Conservation (phyloP, 352 stramenopile species). For the Thalassiosira mediterranea region DNA sequence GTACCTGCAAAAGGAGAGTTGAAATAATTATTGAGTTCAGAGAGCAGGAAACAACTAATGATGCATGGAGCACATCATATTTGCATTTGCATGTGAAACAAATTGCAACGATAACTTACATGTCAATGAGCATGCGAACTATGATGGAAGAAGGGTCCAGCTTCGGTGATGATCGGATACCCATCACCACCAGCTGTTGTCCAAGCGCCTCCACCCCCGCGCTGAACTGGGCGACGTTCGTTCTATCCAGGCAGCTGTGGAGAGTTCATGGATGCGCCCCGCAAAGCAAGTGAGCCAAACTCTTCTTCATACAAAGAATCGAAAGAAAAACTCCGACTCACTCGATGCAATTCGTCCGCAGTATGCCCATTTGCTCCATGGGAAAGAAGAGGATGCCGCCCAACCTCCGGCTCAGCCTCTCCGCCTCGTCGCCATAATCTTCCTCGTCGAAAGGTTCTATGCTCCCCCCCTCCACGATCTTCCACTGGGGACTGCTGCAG, state of each 20-base stretch:
- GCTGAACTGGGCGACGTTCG: slow-evolving; percentile 92
- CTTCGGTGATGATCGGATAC: slow-evolving; percentile 88
- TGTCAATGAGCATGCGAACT: slow-evolving; percentile 95
- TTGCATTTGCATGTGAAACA: not conserved
- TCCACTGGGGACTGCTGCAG: slow-evolving; percentile 87
- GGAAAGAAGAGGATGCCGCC: slow-evolving; percentile 87
- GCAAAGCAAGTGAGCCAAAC: too few species aligned
- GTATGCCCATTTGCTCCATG: slow-evolving; percentile 94
- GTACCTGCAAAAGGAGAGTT: slow-evolving; percentile 78
- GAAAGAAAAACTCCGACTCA: too few species aligned
- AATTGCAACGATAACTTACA: slow-evolving; percentile 61
- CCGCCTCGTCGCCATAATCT: slow-evolving; percentile 59
- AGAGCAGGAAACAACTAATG: too few species aligned
- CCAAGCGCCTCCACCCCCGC: slow-evolving; percentile 90
- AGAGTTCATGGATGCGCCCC: too few species aligned
- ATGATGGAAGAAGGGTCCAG: slow-evolving; percentile 90
- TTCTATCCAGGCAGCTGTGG: slow-evolving; percentile 87
- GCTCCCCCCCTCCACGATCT: slow-evolving; percentile 73
- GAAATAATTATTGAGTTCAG: not conserved
- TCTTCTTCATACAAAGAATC: too few species aligned
- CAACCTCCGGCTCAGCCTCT: slow-evolving; percentile 56
- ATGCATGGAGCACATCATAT: too few species aligned
- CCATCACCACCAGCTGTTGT: slow-evolving; percentile 96
- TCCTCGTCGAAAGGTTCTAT: slow-evolving; percentile 74
- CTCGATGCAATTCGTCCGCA: slow-evolving; percentile 99